Base-by-base conservation (phyloP, 2,329 filamentous ascomycete genomes). In the Rugonectria rugulosa region DNA sequence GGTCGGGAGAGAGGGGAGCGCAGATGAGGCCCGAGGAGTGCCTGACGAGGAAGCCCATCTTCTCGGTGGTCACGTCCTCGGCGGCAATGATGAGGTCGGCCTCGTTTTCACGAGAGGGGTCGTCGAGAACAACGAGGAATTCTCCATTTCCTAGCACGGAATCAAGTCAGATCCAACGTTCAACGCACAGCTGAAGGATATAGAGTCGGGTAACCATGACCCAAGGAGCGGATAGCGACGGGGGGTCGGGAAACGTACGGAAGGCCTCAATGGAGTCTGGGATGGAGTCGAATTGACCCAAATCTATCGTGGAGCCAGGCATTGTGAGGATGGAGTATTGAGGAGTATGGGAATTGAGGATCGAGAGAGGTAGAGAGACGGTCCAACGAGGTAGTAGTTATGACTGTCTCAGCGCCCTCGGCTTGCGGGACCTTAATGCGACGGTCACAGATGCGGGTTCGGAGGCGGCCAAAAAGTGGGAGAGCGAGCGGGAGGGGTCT, bases 21-120 rank as follows among this genome's bases (percentile, higher is more conserved):
- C 95, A 98, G 78, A 99, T 88, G 70, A 94, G 87, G 71, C 95
- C 95, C 4, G 91, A 92, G 32, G 90, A 90, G 80, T 97, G 87
- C 69, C 92, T 91, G 74, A 99, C 86, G 84, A 99, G 88, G 81
- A 97, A 99, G 68, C 92, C 91, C 88, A 96, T 96, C 77, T 98
- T 94, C 63, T 90, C 84, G 20, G 92, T 83, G 8, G 94, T 97
- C 62, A 97, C 79, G 68, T 89, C 84, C 64, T 92, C 81, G 60
- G 92, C 94, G 64, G 95, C 91, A 71, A 98, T 96, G 75, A 98
- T 97, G 43, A 99, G 86, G 78, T 99, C 95, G 75, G 93, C 95
- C 83, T 99, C 95, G 75, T 99, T 99, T 76, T 99, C 95, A 75
- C 95, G 93, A 60, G 88, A 86, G 62, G 92, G 87, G 65, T 91